Percentiles rank a stretch among this genome's conserved stretches.
These are phyloP conservation scores for Malus hybrid DNA, from an alignment of 331 rosid species.

Conservation along the genomic window DNA sequence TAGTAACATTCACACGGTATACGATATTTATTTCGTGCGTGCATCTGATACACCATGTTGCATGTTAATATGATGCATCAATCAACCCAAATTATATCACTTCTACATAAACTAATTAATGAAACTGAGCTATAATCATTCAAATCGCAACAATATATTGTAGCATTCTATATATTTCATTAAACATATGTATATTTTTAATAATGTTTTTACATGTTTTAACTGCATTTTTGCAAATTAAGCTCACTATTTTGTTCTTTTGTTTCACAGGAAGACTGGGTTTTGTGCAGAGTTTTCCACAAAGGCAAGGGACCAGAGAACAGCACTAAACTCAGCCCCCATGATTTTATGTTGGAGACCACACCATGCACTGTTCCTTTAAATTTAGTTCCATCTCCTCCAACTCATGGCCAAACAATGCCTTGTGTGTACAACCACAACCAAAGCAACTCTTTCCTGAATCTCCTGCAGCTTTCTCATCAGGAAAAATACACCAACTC, in stretches of 20 bases:
- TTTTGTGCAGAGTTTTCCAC: constrained; percentile 77
- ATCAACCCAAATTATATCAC: background rate
- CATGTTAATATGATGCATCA: background rate
- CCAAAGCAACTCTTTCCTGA: constrained; percentile 34
- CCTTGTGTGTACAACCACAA: constrained; percentile 30
- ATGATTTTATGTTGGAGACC: constrained; percentile 23
- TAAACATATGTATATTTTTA: background rate
- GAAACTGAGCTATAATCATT: background rate
- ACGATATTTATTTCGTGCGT: background rate
- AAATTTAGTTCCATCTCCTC: constrained; percentile 24
- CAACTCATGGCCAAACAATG: constrained; percentile 28
- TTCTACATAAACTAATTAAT: background rate
- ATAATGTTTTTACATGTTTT: background rate
- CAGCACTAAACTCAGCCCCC: constrained; percentile 31
- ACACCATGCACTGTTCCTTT: constrained; percentile 22
- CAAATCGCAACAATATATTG: background rate
- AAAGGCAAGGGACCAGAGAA: constrained; percentile 46
- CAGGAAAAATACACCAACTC: constrained; percentile 21
- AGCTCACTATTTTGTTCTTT: constrained; percentile 6
- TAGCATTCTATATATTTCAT: background rate
- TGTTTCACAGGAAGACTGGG: constrained; percentile 80
- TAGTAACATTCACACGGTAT: background rate
- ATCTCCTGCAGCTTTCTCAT: constrained; percentile 38
- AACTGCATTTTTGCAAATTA: constrained; percentile 7
- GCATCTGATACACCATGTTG: background rate